Percentiles rank a stretch among this genome's conserved stretches.
These are phyloP conservation scores for Isabelozyma heimii DNA, from an alignment of 805 yeast genomes.

Conservation along the genomic window DNA sequence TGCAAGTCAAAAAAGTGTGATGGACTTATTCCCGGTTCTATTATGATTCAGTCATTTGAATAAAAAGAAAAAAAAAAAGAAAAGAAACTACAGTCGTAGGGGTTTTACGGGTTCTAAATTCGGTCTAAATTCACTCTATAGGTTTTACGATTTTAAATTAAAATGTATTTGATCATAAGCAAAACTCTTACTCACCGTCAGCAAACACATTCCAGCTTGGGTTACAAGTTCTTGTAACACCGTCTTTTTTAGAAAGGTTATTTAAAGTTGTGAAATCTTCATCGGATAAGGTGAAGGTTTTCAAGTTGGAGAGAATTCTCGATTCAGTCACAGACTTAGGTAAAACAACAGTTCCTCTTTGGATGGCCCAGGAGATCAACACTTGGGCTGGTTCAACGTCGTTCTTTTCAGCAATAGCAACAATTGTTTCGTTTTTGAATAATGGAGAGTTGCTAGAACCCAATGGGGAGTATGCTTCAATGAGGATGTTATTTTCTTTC, in stretches of 20 bases:
- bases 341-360: conserved; percentile 24
- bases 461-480: conserved; percentile 30
- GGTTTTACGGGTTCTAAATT: no score
- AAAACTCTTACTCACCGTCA: conserved; percentile 1
- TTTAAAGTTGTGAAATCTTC: conserved; percentile 24
- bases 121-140: no score
- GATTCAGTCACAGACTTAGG: conserved; percentile 24
- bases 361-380: conserved; percentile 26
- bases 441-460: conserved; percentile 26
- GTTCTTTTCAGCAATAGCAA: conserved; percentile 17
- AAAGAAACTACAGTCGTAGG: no score
- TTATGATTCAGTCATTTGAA: no score
- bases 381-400: conserved; percentile 18
- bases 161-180: background rate
- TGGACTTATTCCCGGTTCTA: no score
- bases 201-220: conserved; percentile 16
- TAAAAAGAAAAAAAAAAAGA: no score
- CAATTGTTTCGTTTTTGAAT: conserved; percentile 16
- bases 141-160: no score
- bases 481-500: conserved; percentile 34
- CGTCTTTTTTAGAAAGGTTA: conserved; percentile 17
- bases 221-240: conserved; percentile 16
- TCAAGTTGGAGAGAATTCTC: conserved; percentile 23
- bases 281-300: conserved; percentile 21
- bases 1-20: no score